These are phyloP conservation scores for Lolium rigidum DNA, from an alignment of 176 grass and related monocot genomes.

Conservation along the genomic window DNA sequence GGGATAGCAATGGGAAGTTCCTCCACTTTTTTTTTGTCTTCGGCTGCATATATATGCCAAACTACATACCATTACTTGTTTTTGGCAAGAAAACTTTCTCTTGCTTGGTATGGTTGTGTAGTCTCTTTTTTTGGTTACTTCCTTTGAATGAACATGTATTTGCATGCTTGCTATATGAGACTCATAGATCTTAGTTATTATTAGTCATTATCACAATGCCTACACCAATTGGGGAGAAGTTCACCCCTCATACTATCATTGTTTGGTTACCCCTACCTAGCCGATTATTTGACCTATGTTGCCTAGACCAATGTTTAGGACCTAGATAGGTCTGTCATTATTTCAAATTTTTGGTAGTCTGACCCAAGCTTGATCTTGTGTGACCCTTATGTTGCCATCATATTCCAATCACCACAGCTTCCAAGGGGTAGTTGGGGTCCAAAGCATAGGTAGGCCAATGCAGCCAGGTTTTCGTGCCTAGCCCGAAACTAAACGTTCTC, in stretches of 20 bases:
- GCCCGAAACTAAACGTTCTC: neutral
- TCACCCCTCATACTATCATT: neutral
- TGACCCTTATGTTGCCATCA: neutral
- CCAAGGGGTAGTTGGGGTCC: neutral
- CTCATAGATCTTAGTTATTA: neutral
- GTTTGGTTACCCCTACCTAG: neutral
- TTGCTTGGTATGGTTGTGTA: neutral
- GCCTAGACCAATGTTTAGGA: neutral
- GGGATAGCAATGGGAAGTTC: neutral
- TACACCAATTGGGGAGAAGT: neutral
- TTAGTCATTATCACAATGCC: neutral
- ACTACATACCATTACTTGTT: neutral
- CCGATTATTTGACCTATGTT: neutral
- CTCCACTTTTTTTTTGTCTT: neutral
- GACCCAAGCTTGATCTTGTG: neutral
- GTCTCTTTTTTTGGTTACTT: neutral
- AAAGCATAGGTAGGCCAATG: neutral
- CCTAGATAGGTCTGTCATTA: neutral
- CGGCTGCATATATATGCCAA: neutral
- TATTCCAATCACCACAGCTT: neutral
- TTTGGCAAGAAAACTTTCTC: neutral
- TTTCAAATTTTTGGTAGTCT: neutral
- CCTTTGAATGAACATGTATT: neutral
- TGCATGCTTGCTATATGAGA: neutral
- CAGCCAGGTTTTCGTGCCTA: neutral